phyloP scores from a whole-genome alignment of 257 asterid species.

The Fraxinus cuspidata region DNA sequence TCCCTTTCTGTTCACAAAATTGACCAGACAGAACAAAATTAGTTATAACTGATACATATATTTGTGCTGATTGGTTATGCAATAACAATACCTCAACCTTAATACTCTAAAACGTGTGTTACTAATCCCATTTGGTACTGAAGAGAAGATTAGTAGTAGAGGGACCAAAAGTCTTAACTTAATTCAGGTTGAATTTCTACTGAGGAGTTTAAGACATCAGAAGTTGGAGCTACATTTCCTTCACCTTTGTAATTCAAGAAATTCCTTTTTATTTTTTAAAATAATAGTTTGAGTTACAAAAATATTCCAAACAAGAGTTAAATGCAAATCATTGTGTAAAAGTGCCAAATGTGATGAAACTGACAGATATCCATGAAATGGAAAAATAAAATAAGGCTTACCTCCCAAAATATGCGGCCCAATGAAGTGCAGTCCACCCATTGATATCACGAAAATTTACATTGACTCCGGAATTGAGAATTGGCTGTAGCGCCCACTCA shows the following conservation, averaged over 20 bases:
- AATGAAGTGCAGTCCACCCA: conserved; percentile 99
- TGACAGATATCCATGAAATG: neutral
- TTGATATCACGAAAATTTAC: conserved; percentile 80
- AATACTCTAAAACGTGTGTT: neutral
- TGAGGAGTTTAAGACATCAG: neutral
- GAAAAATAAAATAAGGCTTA: conserved; percentile 30
- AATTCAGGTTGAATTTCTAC: neutral
- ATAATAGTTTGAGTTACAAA: neutral
- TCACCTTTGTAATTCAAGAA: neutral
- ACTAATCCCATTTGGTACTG: neutral
- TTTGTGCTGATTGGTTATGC: neutral
- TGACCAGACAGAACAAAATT: neutral
- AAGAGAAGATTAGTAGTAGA: neutral
- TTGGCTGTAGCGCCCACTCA: conserved; percentile 93
- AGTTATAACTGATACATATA: neutral
- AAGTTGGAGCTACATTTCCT: neutral
- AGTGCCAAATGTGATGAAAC: neutral
- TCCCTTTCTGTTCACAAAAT: neutral
- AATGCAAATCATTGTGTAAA: neutral
- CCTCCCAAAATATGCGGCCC: conserved; percentile 99
- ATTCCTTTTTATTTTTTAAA: neutral
- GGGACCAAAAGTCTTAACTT: neutral
- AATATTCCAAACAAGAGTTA: neutral
- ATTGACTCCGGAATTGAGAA: conserved; percentile 73
- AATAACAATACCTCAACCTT: neutral